Conservation (phyloP, 768 basidiomycete genomes). For the Leccinellum rugosiceps region DNA sequence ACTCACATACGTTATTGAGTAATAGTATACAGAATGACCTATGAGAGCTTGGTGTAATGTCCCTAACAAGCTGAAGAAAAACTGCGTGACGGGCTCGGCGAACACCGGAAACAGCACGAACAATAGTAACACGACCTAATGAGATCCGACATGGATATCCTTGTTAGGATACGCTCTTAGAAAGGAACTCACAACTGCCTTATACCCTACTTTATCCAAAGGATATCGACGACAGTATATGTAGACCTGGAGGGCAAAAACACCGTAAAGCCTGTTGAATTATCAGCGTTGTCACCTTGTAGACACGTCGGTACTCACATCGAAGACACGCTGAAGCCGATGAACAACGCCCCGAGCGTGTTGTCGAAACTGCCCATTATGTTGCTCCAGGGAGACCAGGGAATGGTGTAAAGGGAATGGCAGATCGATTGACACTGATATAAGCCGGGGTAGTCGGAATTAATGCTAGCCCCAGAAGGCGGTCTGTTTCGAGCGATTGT, state of each 20-base stretch:
- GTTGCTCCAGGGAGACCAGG: conserved; percentile 1
- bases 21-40: conserved; percentile 51
- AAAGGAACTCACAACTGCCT: conserved; percentile 43
- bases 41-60: conserved; percentile 49
- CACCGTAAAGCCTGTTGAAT: conserved; percentile 44
- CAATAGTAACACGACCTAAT: conserved; percentile 35
- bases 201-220: conserved; percentile 49
- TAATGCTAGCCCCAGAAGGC: conserved; percentile 7
- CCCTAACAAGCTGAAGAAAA: conserved; percentile 41
- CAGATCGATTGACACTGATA: conserved; percentile 3
- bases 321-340: conserved; percentile 54
- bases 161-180: background rate
- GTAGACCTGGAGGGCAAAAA: conserved; percentile 51
- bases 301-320: conserved; percentile 19
- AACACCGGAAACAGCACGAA: conserved; percentile 13
- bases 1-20: conserved; percentile 53
- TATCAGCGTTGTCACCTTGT: conserved; percentile 16
- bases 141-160: background rate
- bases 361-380: conserved; percentile 34
- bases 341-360: conserved; percentile 59
- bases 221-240: conserved; percentile 55
- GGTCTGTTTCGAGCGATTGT: background rate
- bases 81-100: background rate
- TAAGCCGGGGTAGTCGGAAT: conserved; percentile 7
- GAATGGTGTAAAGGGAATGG: background rate